These are phyloP conservation scores for Annulohypoxylon maeteangense DNA, from an alignment of 495 filamentous ascomycete species.

Conservation along the genomic window DNA sequence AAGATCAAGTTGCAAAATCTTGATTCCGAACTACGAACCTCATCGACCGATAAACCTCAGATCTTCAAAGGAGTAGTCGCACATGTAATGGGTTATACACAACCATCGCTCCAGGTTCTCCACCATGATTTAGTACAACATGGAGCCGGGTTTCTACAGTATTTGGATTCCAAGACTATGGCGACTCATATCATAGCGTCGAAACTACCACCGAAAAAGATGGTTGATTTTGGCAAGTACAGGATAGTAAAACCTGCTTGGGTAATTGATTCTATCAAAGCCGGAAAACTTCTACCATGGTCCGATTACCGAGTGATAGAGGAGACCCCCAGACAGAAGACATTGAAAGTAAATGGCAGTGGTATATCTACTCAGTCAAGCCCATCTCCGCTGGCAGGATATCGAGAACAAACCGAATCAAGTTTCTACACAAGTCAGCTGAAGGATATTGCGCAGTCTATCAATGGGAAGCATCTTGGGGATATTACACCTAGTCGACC, in stretches of 20 bases:
- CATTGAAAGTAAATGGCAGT: slow-evolving; percentile 74
- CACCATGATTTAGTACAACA: slow-evolving; percentile 86
- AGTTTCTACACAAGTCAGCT: slow-evolving; percentile 86
- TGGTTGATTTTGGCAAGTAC: slow-evolving; percentile 83
- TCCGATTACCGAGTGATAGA: slow-evolving; percentile 82
- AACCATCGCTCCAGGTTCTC: slow-evolving; percentile 87
- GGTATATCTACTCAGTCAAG: slow-evolving; percentile 74
- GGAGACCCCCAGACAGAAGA: slow-evolving; percentile 78
- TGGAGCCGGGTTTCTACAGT: slow-evolving; percentile 93
- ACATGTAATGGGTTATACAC: slow-evolving; percentile 92
- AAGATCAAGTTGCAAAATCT: slow-evolving; percentile 96
- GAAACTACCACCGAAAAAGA: slow-evolving; percentile 89
- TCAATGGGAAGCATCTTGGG: slow-evolving; percentile 21
- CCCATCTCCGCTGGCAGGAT: slow-evolving; percentile 59
- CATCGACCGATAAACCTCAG: slow-evolving; percentile 72
- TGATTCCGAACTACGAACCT: slow-evolving; percentile 78
- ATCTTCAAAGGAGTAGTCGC: slow-evolving; percentile 92
- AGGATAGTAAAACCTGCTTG: slow-evolving; percentile 96
- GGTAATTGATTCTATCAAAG: slow-evolving; percentile 88
- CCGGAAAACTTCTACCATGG: slow-evolving; percentile 86
- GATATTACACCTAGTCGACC: slow-evolving; percentile 24
- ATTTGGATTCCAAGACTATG: slow-evolving; percentile 91
- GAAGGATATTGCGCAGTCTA: slow-evolving; percentile 49
- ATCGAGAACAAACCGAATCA: slow-evolving; percentile 76
- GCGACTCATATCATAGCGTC: slow-evolving; percentile 96